phyloP scores from a whole-genome alignment of 2,329 filamentous ascomycete species.

The Laburnicola sp. region DNA sequence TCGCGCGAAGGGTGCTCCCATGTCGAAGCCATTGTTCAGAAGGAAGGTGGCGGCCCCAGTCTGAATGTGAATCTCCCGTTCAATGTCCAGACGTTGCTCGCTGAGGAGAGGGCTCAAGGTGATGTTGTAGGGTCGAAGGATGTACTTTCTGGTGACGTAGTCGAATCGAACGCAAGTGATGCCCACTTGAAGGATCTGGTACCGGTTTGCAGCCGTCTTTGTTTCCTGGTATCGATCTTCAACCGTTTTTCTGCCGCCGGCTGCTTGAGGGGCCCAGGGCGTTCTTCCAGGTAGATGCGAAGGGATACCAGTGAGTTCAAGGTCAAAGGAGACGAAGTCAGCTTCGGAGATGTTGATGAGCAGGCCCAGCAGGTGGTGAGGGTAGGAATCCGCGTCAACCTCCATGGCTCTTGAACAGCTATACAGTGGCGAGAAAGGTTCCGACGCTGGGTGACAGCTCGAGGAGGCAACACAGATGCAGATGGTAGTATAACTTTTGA shows the following conservation, averaged over 20 bases:
- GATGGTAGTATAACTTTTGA: too few relatives aligned
- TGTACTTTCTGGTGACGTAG: conserved; percentile 54
- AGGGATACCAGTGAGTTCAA: conserved; percentile 68
- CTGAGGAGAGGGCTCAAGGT: conserved; percentile 60
- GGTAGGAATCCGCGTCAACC: conserved; percentile 56
- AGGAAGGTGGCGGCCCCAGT: conserved; percentile 66
- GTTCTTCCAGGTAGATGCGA: conserved; percentile 43
- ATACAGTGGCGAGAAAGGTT: conserved; percentile 5
- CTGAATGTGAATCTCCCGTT: conserved; percentile 63
- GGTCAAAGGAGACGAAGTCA: conserved; percentile 65
- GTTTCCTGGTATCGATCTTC: conserved; percentile 65
- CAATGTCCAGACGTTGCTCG: conserved; percentile 57
- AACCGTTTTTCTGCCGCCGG: conserved; percentile 52
- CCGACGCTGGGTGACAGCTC: background rate
- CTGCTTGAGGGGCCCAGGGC: conserved; percentile 21
- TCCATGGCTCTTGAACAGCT: conserved; percentile 60
- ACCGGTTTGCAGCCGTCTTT: conserved; percentile 63
- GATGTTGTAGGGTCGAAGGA: conserved; percentile 67
- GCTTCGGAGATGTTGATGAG: conserved; percentile 61
- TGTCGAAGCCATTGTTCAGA: conserved; percentile 59
- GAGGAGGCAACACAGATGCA: background rate
- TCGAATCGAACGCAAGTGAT: conserved; percentile 65
- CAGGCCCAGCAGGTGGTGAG: conserved; percentile 57
- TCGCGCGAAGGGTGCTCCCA: conserved; percentile 58
- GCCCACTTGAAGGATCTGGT: conserved; percentile 68